A percentile compares a stretch with the other conserved stretches of the same genome.
phyloP scores from a whole-genome alignment of 2,329 filamentous ascomycete genomes.

The Aspergillus sergii region DNA sequence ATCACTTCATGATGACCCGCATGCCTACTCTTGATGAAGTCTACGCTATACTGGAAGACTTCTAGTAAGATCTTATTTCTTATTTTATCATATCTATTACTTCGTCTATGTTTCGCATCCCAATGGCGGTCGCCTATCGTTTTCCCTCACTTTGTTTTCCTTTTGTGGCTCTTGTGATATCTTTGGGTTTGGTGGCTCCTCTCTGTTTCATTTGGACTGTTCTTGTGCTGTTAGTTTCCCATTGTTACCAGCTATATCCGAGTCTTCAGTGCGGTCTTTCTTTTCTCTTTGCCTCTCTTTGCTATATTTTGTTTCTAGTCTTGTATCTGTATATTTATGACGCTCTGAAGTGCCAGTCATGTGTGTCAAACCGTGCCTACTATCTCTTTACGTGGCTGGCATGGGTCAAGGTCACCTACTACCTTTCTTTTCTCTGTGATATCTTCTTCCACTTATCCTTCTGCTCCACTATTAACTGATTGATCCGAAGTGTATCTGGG shows the following conservation, averaged over 20 bases:
- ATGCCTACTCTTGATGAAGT: background rate
- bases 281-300: conserved; percentile 4
- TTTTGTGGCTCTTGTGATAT: conserved; percentile 5
- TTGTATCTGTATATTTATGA: conserved; percentile 18
- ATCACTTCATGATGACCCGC: background rate
- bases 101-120: background rate
- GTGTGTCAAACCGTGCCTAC: background rate
- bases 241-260: background rate
- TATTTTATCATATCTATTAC: background rate
- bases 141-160: conserved; percentile 1
- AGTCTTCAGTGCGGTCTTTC: background rate
- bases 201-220: background rate
- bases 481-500: background rate
- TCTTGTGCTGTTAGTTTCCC: background rate
- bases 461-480: background rate
- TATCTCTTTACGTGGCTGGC: background rate
- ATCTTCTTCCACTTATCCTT: background rate
- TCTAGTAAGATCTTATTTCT: background rate
- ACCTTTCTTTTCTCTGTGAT: conserved; percentile 1
- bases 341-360: background rate
- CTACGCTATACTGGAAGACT: background rate
- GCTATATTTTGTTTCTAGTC: background rate
- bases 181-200: background rate
- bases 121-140: background rate
- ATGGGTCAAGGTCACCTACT: background rate